Percentiles rank a stretch among this genome's conserved stretches.
Evolutionary conservation across 23 red algal genomes (phyloP).

Genomic region (Agarophyton chilense): DNA sequence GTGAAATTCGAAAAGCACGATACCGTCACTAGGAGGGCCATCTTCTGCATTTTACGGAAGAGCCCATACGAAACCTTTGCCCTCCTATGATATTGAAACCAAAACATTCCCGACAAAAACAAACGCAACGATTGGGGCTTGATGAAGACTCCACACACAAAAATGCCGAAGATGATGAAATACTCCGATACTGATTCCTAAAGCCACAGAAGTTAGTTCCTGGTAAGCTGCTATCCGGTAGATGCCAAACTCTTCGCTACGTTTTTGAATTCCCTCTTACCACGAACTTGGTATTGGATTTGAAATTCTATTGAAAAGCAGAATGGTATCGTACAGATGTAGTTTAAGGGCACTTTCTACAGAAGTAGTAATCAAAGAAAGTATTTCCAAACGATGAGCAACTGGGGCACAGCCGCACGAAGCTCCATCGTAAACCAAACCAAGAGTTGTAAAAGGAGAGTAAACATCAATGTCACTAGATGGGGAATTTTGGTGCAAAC

Average conservation of each 20-base stretch:
- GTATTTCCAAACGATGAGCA: conserved; percentile 50
- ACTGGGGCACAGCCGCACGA: conserved; percentile 6
- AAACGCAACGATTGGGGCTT: conserved; percentile 55
- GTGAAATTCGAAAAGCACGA: conserved; percentile 36
- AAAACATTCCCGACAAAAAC: conserved; percentile 65
- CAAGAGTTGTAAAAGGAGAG: conserved; percentile 46
- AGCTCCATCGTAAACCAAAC: conserved; percentile 76
- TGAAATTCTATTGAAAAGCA: conserved; percentile 69
- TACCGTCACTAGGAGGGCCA: background rate
- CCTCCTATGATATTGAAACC: conserved; percentile 27
- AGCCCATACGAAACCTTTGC: conserved; percentile 43
- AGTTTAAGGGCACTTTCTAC: conserved; percentile 64
- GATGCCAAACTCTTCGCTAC: background rate
- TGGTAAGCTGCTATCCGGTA: conserved; percentile 49
- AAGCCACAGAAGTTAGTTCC: conserved; percentile 77
- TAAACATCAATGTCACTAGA: background rate
- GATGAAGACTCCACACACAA: conserved; percentile 45
- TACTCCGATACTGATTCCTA: conserved; percentile 49
- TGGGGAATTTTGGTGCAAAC: too few relatives aligned
- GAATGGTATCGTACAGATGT: conserved; percentile 79
- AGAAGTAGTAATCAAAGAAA: conserved; percentile 72
- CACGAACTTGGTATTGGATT: conserved; percentile 54
- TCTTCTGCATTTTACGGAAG: conserved; percentile 35
- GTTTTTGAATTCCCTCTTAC: background rate
- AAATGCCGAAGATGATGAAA: conserved; percentile 57